These are phyloP conservation scores for Leccinum rimulosum DNA, from an alignment of 768 basidiomycete genomes.

Conservation along the genomic window DNA sequence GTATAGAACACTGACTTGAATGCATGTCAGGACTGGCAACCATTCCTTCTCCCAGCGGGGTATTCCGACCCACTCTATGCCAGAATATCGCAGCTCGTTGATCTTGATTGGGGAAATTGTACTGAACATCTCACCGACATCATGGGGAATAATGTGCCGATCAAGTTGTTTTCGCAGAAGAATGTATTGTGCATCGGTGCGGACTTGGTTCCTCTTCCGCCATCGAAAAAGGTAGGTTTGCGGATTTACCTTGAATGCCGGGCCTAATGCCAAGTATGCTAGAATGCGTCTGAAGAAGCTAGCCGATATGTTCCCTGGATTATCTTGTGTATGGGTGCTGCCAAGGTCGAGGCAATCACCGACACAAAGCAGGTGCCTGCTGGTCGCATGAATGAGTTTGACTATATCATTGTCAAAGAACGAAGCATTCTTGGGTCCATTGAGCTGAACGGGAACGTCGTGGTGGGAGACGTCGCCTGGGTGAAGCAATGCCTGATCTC, in stretches of 20 bases:
- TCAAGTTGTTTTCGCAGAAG: conserved; percentile 54
- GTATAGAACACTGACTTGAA: conserved; percentile 10
- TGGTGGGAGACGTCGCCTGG: conserved; percentile 60
- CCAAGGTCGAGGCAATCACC: conserved; percentile 60
- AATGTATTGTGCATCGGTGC: conserved; percentile 59
- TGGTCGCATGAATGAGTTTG: conserved; percentile 38
- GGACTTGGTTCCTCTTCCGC: conserved; percentile 49
- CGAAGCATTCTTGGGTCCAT: conserved; percentile 24
- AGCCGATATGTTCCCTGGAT: conserved; percentile 58
- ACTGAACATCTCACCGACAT: conserved; percentile 56
- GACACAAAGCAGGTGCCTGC: conserved; percentile 37
- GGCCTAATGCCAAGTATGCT: neutral
- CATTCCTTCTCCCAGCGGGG: conserved; percentile 57
- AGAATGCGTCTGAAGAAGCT: conserved; percentile 34
- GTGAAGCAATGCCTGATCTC: conserved; percentile 76
- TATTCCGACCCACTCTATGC: conserved; percentile 39
- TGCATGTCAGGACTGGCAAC: conserved; percentile 53
- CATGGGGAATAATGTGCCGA: conserved; percentile 52
- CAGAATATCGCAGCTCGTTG: conserved; percentile 46
- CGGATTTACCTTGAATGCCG: neutral
- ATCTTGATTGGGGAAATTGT: conserved; percentile 48
- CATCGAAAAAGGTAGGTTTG: conserved; percentile 21
- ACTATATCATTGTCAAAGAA: conserved; percentile 65
- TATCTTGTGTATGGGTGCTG: conserved; percentile 76
- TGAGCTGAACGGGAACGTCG: conserved; percentile 27